phyloP scores from a whole-genome alignment of 768 basidiomycete genomes.

The Leccinum disarticulatum region DNA sequence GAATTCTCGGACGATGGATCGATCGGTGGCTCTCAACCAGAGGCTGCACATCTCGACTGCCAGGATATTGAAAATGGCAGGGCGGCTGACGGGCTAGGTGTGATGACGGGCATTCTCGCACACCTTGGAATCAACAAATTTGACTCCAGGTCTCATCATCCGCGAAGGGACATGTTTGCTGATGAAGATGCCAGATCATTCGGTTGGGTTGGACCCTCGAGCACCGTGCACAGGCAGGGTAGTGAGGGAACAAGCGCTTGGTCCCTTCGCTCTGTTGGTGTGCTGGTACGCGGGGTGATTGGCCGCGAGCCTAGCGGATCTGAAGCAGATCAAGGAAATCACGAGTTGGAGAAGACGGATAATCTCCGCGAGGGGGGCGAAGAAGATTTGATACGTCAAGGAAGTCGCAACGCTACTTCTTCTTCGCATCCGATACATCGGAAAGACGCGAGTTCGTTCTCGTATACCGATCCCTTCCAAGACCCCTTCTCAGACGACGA shows the following conservation, averaged over 20 bases:
- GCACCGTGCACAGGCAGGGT: constrained; percentile 34
- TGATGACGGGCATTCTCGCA: constrained; percentile 22
- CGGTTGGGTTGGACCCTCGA: constrained; percentile 18
- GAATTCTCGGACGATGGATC: constrained; percentile 15
- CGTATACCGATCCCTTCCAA: constrained; percentile 49
- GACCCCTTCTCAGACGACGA: constrained; percentile 28
- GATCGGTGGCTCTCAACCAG: constrained; percentile 7
- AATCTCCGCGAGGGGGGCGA: constrained; percentile 8
- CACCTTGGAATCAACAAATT: constrained; percentile 23
- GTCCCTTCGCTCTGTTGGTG: constrained; percentile 48
- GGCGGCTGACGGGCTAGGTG: not conserved
- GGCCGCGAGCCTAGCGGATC: constrained; percentile 30
- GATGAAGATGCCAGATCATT: constrained; percentile 71
- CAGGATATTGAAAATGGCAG: constrained; percentile 3
- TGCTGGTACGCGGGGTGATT: constrained; percentile 28
- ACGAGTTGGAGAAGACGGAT: constrained; percentile 22
- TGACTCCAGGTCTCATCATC: constrained; percentile 10
- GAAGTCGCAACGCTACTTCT: not conserved
- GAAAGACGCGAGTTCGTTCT: constrained; percentile 23
- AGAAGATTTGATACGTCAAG: no score
- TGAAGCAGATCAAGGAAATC: constrained; percentile 15
- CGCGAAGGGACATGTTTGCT: constrained; percentile 70
- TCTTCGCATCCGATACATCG: constrained; percentile 12
- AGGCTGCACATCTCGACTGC: not conserved
- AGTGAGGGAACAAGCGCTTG: constrained; percentile 47